Evolutionary conservation across 2,329 filamentous ascomycete species (phyloP), one percentile per base, ranked within the genome.

Genomic region (Basipetospora sp.): DNA sequence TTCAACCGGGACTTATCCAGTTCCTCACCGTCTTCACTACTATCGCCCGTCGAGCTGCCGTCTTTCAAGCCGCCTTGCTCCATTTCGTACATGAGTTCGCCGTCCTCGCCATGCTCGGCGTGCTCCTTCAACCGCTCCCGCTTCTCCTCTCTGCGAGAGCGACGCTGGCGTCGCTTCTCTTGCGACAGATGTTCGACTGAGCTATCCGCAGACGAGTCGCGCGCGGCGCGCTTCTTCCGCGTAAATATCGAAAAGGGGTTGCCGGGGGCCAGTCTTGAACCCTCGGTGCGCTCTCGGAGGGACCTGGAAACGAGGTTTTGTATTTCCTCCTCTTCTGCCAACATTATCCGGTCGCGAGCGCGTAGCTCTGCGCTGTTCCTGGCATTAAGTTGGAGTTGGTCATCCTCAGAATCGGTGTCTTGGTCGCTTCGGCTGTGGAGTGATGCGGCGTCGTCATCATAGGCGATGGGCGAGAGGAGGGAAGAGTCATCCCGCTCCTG

Each of bases 31-130:
- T 71, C 60, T 45, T 77, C 63, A 63, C 68, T 75, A 55, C 70
- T 77, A 1, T 71, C 67, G 26, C 72, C 73, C 0, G 73, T 76
- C 5, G 63, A 65, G 52, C 71, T 81, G 38, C 78, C 77, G 34
- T 79, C 75, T 43, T 69, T 74, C 50, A 80, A 69, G 3, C 67
- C 71, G 1, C 85, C 84, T 52, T 86, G 80, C 56, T 94, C 87
- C 80, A 88, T 84, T 59, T 90, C 82, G 54, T 84, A 87, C 77
- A 93, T 83, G 50, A 92, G 63, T 54, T 77, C 73, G 27, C 79
- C 77, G 46, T 83, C 74, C 51, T 84, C 80, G 39, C 76, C 76
- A 42, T 74, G 56, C 18, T 62, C 62, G 4, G 72, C 72, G 37
- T 69, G 61, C 39, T 64, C 60, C 47, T 66, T 56, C 51, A 71